A percentile compares a stretch with the other conserved stretches of the same genome.
phyloP scores from a whole-genome alignment of 768 basidiomycete species.

The Calocera cornea region DNA sequence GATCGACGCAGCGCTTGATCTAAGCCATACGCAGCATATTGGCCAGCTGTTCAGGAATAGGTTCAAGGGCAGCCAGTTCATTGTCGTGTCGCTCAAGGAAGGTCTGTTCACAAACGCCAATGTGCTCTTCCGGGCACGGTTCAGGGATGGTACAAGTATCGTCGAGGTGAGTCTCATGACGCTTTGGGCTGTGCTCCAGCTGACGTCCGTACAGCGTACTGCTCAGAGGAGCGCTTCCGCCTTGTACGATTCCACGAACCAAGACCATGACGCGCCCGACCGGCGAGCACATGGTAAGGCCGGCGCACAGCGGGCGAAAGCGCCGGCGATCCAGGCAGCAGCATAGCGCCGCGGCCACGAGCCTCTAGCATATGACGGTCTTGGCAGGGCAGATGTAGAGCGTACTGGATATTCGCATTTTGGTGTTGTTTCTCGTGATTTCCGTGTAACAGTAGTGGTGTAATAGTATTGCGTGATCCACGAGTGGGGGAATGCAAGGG shows the following conservation, averaged over 20 bases:
- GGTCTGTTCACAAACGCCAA: constrained; percentile 97
- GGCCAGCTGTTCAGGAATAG: constrained; percentile 94
- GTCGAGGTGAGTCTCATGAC: constrained; percentile 40
- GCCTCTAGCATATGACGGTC: not conserved
- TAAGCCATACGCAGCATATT: constrained; percentile 94
- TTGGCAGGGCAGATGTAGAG: not conserved
- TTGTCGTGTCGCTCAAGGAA: constrained; percentile 93
- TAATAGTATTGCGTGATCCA: not conserved
- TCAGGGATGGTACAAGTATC: constrained; percentile 85
- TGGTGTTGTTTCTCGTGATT: not conserved
- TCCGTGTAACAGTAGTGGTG: not conserved
- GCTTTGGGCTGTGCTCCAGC: not conserved
- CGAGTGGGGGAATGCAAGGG: not conserved
- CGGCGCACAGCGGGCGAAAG: not conserved
- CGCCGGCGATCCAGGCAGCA: not conserved
- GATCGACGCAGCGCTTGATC: constrained; percentile 92
- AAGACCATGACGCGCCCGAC: constrained; percentile 9
- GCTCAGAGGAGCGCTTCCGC: constrained; percentile 10
- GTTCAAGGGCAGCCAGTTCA: constrained; percentile 97
- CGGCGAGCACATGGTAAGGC: not conserved
- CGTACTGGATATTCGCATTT: not conserved
- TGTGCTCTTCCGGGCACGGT: constrained; percentile 82
- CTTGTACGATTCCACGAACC: constrained; percentile 11
- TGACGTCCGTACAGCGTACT: constrained; percentile 5
- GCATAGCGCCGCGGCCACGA: not conserved